Percentiles rank a stretch among this genome's conserved stretches.
Evolutionary conservation across 1,284 basidiomycete genomes (phyloP).

Genomic region (Mycena sp.): DNA sequence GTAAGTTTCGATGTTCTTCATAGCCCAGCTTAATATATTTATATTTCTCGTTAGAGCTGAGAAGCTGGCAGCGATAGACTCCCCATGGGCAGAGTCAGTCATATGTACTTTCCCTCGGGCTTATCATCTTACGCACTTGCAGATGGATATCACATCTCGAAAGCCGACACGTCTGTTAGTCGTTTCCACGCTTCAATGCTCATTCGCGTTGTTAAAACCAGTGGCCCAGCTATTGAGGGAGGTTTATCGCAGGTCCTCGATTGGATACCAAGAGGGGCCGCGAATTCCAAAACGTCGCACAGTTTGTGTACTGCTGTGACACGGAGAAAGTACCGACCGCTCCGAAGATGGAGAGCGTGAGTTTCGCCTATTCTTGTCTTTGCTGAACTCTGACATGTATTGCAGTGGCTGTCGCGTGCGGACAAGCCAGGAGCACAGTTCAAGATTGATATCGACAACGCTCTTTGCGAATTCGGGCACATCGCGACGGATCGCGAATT

Average conservation of each 20-base stretch:
- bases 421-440: slow-evolving; percentile 57
- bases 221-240: slow-evolving; percentile 47
- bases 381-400: neutral
- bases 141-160: slow-evolving; percentile 66
- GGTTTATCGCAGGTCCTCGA: slow-evolving; percentile 61
- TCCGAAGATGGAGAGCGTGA: slow-evolving; percentile 57
- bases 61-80: slow-evolving; percentile 75
- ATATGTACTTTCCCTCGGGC: neutral
- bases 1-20: slow-evolving; percentile 51
- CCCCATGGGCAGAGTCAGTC: slow-evolving; percentile 63
- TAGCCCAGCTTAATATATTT: neutral
- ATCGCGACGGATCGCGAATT: slow-evolving; percentile 52
- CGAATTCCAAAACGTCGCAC: slow-evolving; percentile 75
- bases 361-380: neutral
- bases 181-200: slow-evolving; percentile 37
- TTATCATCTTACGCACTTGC: neutral
- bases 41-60: slow-evolving; percentile 50
- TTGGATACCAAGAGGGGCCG: slow-evolving; percentile 72
- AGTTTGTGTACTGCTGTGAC: slow-evolving; percentile 71
- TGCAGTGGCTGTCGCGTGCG: slow-evolving; percentile 56
- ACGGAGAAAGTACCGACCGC: slow-evolving; percentile 59
- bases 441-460: slow-evolving; percentile 56
- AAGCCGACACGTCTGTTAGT: slow-evolving; percentile 50
- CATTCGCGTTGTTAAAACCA: neutral
- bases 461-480: slow-evolving; percentile 61